These are phyloP conservation scores for Populus nigra DNA, from an alignment of 345 rosid species.

Conservation along the genomic window DNA sequence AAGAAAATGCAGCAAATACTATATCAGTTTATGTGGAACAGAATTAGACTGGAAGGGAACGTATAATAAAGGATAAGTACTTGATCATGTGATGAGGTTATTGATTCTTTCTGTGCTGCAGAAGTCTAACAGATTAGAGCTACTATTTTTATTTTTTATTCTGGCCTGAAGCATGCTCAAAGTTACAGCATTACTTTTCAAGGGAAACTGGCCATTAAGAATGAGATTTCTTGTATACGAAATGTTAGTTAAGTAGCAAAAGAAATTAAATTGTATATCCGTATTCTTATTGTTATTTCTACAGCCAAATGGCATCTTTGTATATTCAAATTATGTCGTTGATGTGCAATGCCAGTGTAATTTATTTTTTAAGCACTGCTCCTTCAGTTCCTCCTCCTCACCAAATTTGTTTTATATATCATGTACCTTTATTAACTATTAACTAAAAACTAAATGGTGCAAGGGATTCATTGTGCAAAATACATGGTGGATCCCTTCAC, in stretches of 20 bases:
- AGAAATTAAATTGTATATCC: too few relatives aligned
- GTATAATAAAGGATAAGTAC: background rate
- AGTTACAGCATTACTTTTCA: background rate
- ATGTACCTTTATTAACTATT: too few relatives aligned
- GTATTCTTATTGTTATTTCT: too few relatives aligned
- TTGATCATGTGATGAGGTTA: constrained; percentile 21
- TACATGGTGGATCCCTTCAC: too few relatives aligned
- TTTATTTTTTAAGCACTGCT: too few relatives aligned
- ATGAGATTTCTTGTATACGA: background rate
- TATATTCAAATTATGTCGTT: too few relatives aligned
- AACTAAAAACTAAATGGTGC: too few relatives aligned
- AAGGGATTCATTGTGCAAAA: too few relatives aligned
- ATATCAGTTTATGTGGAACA: constrained; percentile 10
- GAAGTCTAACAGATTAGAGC: constrained; percentile 26
- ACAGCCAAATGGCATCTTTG: too few relatives aligned
- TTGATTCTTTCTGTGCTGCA: constrained; percentile 23
- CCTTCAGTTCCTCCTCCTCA: too few relatives aligned
- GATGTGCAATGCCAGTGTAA: too few relatives aligned
- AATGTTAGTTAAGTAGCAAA: background rate
- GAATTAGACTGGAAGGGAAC: background rate
- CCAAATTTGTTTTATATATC: too few relatives aligned
- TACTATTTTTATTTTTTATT: constrained; percentile 13
- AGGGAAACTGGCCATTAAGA: background rate
- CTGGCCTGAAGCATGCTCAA: background rate
- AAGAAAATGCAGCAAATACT: background rate